Evolutionary conservation across 1,284 basidiomycete genomes (phyloP).

Genomic region (Leccinum colubrinum): DNA sequence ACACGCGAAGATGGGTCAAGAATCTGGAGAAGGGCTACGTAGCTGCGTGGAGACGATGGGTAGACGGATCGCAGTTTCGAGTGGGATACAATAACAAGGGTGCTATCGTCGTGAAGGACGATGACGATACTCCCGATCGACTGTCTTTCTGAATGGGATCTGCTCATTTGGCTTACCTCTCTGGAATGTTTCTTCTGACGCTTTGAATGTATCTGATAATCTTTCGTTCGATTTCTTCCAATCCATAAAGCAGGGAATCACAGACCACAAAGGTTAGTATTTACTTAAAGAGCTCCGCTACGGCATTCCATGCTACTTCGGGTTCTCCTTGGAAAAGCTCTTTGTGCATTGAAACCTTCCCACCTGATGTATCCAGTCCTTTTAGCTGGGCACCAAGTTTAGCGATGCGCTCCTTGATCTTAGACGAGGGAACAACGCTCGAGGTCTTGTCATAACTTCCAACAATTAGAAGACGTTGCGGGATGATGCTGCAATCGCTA

Average conservation of each 20-base stretch:
- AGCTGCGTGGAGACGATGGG: slow-evolving; percentile 58
- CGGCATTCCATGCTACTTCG: slow-evolving; percentile 12
- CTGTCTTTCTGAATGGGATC: not conserved
- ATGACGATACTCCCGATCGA: slow-evolving; percentile 19
- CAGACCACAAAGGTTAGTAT: not conserved
- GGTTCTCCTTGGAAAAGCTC: slow-evolving; percentile 13
- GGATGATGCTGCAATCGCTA: not conserved
- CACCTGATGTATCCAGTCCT: not conserved
- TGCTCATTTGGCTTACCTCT: not conserved
- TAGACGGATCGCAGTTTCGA: slow-evolving; percentile 43
- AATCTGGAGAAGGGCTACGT: slow-evolving; percentile 52
- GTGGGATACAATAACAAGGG: slow-evolving; percentile 33
- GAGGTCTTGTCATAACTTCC: slow-evolving; percentile 15
- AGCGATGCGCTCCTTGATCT: slow-evolving; percentile 1
- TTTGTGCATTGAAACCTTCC: slow-evolving; percentile 10
- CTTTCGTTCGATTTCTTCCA: not conserved
- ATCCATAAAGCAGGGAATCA: not conserved
- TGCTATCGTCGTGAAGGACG: slow-evolving; percentile 43
- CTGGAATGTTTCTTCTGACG: not conserved
- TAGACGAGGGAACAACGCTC: slow-evolving; percentile 1
- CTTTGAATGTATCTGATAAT: not conserved
- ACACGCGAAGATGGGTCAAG: slow-evolving; percentile 52
- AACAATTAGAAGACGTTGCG: slow-evolving; percentile 9
- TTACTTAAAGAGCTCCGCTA: slow-evolving; percentile 12
- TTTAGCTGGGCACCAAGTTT: not conserved